Evolutionary conservation across 1,139 yeast species (phyloP).

Genomic region (Saccharomycopsis phalli): DNA sequence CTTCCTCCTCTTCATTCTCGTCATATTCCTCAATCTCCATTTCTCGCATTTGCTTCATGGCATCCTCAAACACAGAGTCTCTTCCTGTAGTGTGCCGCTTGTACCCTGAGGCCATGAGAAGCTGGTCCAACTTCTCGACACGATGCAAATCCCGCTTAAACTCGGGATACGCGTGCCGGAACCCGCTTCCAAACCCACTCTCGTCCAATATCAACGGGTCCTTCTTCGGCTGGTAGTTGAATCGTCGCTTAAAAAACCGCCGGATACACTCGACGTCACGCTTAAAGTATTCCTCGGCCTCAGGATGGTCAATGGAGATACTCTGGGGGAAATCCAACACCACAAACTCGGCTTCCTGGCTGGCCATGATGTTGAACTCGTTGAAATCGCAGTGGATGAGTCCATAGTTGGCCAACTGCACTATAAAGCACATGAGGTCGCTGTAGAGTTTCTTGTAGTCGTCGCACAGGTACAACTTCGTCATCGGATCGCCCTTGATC

Average conservation of each 20-base stretch:
- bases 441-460: conserved; percentile 67
- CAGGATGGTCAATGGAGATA: conserved; percentile 83
- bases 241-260: conserved; percentile 69
- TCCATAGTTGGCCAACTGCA: conserved; percentile 77
- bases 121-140: conserved; percentile 60
- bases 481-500: conserved; percentile 84
- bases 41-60: conserved; percentile 57
- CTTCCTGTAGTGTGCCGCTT: conserved; percentile 52
- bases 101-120: conserved; percentile 88
- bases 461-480: conserved; percentile 60
- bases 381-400: conserved; percentile 95
- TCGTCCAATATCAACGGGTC: conserved; percentile 64
- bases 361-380: conserved; percentile 88
- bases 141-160: conserved; percentile 71
- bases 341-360: conserved; percentile 59
- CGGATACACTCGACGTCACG: conserved; percentile 90
- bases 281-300: conserved; percentile 79
- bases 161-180: conserved; percentile 67
- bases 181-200: conserved; percentile 76
- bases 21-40: conserved; percentile 29
- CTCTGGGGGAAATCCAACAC: conserved; percentile 98
- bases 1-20: conserved; percentile 26
- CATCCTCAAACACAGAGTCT: conserved; percentile 64
- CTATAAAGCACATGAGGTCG: conserved; percentile 79
- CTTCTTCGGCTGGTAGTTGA: conserved; percentile 59